These are phyloP conservation scores for Canna indica DNA, from an alignment of 176 grass and related monocot genomes.

Conservation along the genomic window DNA sequence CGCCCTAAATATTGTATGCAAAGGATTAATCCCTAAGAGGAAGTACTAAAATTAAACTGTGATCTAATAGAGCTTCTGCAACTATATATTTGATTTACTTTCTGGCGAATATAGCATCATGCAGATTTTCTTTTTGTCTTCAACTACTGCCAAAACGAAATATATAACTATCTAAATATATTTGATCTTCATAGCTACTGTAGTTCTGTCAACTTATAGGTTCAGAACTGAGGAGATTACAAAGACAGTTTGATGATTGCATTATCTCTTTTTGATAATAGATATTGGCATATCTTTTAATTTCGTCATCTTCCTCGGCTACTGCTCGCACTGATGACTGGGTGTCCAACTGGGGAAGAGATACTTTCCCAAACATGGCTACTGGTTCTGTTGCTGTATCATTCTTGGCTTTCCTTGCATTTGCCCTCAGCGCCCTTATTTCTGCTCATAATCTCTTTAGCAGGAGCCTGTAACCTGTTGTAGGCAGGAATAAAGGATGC, in stretches of 20 bases:
- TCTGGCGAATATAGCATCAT: background rate
- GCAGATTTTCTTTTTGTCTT: background rate
- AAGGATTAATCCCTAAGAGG: background rate
- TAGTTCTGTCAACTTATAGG: background rate
- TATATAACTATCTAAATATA: background rate
- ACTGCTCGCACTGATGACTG: slow-evolving; percentile 59
- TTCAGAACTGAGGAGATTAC: background rate
- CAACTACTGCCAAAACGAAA: background rate
- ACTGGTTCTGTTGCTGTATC: slow-evolving; percentile 74
- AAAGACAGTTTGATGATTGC: background rate
- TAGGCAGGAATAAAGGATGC: background rate
- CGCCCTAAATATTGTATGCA: too few relatives aligned
- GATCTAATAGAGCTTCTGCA: background rate
- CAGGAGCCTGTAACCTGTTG: slow-evolving; percentile 26
- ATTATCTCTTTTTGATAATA: slow-evolving; percentile 21
- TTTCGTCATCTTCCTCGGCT: slow-evolving; percentile 78
- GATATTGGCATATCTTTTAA: slow-evolving; percentile 76
- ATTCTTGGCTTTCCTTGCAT: slow-evolving; percentile 72
- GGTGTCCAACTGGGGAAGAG: slow-evolving; percentile 78
- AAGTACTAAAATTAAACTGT: background rate
- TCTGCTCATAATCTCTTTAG: slow-evolving; percentile 87
- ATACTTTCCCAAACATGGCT: slow-evolving; percentile 70
- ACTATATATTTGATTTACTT: background rate
- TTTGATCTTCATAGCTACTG: too few relatives aligned
- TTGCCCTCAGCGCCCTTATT: slow-evolving; percentile 67